Conservation (phyloP, 352 stramenopile species). For the Pythium vanterpoolii region DNA sequence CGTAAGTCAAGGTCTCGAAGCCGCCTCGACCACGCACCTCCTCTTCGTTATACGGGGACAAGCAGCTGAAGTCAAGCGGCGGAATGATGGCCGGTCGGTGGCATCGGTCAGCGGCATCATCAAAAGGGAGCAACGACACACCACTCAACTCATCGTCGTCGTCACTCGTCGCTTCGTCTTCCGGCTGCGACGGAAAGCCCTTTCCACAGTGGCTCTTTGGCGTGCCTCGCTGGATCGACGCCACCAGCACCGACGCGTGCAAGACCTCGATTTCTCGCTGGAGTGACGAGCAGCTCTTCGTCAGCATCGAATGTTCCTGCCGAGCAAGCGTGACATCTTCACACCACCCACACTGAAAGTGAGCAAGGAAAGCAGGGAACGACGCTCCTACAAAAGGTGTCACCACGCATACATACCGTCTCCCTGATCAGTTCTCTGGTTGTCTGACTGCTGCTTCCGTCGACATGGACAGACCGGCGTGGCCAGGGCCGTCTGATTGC, state of each 20-base stretch:
- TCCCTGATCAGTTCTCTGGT: conserved; percentile 22
- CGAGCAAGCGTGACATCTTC: conserved; percentile 38
- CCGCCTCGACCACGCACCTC: conserved; percentile 4
- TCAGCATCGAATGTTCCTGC: conserved; percentile 56
- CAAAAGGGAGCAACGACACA: conserved; percentile 10
- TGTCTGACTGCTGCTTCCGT: conserved; percentile 9
- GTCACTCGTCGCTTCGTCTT: conserved; percentile 11
- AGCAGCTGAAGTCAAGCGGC: conserved; percentile 40
- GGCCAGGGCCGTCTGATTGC: conserved; percentile 5
- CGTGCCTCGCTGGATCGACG: conserved; percentile 2
- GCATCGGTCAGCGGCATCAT: conserved; percentile 5
- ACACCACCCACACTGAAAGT: neutral
- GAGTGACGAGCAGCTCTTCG: conserved; percentile 43
- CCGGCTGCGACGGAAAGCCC: conserved; percentile 1
- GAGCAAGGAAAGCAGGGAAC: neutral
- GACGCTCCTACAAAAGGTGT: neutral
- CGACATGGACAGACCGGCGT: conserved; percentile 1
- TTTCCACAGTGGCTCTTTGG: neutral
- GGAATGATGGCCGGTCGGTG: conserved; percentile 34
- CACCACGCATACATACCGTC: conserved; percentile 13
- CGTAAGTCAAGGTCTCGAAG: neutral
- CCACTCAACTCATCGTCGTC: conserved; percentile 11
- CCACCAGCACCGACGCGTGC: conserved; percentile 30
- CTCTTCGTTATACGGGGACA: conserved; percentile 58
- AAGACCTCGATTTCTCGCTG: conserved; percentile 51